Conservation (phyloP, 2,329 filamentous ascomycete genomes). For the Cercospora janseana region DNA sequence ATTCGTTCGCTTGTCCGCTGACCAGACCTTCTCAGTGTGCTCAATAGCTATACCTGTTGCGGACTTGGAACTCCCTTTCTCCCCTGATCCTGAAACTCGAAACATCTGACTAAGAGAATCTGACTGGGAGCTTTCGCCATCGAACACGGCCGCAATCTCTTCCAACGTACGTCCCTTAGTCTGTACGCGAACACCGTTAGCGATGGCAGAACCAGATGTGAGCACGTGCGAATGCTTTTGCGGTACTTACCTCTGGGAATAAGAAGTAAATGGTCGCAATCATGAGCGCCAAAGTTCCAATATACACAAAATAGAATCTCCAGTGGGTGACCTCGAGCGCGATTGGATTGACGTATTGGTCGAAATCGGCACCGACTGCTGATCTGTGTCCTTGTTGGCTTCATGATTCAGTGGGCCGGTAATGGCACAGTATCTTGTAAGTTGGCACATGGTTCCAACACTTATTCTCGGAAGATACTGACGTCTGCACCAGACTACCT, state of each 20-base stretch:
- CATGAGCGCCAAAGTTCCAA: constrained; percentile 31
- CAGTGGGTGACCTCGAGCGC: constrained; percentile 41
- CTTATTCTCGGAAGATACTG: too few species aligned
- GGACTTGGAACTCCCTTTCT: too few species aligned
- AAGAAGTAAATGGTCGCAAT: constrained; percentile 22
- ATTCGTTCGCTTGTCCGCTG: too few species aligned
- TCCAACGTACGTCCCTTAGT: constrained; percentile 36
- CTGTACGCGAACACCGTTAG: neutral
- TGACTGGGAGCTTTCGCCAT: constrained; percentile 25
- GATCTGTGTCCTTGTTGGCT: constrained; percentile 20
- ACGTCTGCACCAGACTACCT: constrained; percentile 21
- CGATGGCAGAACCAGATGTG: neutral
- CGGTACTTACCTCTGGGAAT: constrained; percentile 8
- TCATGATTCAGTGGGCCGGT: constrained; percentile 33
- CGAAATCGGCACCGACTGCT: constrained; percentile 30
- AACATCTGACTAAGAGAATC: too few species aligned
- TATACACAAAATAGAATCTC: constrained; percentile 48
- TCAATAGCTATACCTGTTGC: too few species aligned
- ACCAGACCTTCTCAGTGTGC: too few species aligned
- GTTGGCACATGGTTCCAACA: too few species aligned
- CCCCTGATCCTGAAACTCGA: too few species aligned
- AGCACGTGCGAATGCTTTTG: neutral
- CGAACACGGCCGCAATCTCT: constrained; percentile 46
- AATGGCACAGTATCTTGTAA: constrained; percentile 38
- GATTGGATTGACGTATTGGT: constrained; percentile 45